Base-by-base conservation (phyloP, 495 filamentous ascomycete species). In the Geoglossum glabrum region DNA sequence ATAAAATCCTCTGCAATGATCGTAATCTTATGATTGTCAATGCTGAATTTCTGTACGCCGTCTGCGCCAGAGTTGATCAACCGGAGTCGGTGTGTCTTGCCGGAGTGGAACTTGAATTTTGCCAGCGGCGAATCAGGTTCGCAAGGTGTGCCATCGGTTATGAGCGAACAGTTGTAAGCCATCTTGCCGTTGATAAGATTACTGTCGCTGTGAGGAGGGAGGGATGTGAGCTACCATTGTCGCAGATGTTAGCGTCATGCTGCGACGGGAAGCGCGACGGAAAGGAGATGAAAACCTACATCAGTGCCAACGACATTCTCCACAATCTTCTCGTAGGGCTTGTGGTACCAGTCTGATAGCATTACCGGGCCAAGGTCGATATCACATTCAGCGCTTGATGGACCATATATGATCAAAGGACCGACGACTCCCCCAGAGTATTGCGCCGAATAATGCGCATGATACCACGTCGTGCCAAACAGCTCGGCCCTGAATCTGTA, bases 381-480 rank as follows among this genome's bases (percentile, higher is more conserved):
- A 55, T 79, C 73, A 55, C 76, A 77, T 57, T 73, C 66, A 28
- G 68, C 71, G n/a, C 70, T 72, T 3, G 70, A 65, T 3, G 76
- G 75, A 13, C 74, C 75, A 58, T 64, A 27, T 58, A 60, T 11
- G 55, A 46, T 31, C 38, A 58, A 23, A 21, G 33, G 38, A 46
- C 76, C 76, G n/a, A 69, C 64, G 11, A 74, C 64, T 2, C 77
- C 76, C 58, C 77, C 71, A 43, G 67, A 70, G 54, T 73, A 73
- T 60, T 84, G 80, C 17, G 75, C 64, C 11, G 70, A 71, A 61
- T 75, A 80, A 62, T 84, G 81, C 30, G 69, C 73, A 62, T 83
- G 81, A 57, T 82, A 84, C 79, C 79, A 84, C 6, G 73, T 69
- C 0, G 74, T 75, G 1, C 81, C 82, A 60, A 84, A 83, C 62